Conservation (phyloP, 2,329 filamentous ascomycete genomes). For the Clonostachys chloroleuca region DNA sequence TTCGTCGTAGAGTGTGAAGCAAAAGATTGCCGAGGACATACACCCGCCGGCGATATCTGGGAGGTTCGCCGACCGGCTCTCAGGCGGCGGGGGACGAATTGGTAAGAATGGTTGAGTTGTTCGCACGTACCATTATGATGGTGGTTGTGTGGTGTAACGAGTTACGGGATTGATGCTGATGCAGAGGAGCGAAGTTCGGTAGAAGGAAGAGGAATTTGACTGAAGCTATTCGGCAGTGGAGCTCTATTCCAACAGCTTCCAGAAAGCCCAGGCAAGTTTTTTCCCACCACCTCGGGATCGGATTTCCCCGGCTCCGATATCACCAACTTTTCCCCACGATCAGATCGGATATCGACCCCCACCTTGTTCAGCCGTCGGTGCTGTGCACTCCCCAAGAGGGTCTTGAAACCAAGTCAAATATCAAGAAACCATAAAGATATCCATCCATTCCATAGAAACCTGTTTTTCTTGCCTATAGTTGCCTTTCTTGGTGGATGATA, state of each 20-base stretch:
- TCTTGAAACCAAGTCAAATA: too few species aligned
- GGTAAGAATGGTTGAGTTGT: not conserved
- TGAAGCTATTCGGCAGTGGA: slow-evolving; percentile 3
- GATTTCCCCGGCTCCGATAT: slow-evolving; percentile 1
- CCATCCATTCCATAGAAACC: too few species aligned
- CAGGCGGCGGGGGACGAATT: not conserved
- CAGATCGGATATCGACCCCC: too few species aligned
- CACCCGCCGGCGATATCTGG: too few species aligned
- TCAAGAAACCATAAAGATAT: too few species aligned
- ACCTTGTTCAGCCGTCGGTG: too few species aligned
- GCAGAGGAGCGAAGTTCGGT: not conserved
- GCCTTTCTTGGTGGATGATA: too few species aligned
- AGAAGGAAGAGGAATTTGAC: slow-evolving; percentile 1
- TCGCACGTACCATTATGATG: slow-evolving; percentile 8
- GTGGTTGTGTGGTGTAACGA: slow-evolving; percentile 8
- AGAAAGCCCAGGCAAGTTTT: slow-evolving; percentile 2
- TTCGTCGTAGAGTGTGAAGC: too few species aligned
- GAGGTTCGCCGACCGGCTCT: not conserved
- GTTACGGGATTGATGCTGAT: not conserved
- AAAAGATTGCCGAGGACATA: too few species aligned
- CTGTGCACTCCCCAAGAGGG: too few species aligned
- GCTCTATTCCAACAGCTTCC: slow-evolving; percentile 11
- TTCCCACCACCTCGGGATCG: not conserved
- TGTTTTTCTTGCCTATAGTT: too few species aligned
- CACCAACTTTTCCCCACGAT: too few species aligned